phyloP scores from a whole-genome alignment of 352 stramenopile genomes.

The Phytophthora cajani region DNA sequence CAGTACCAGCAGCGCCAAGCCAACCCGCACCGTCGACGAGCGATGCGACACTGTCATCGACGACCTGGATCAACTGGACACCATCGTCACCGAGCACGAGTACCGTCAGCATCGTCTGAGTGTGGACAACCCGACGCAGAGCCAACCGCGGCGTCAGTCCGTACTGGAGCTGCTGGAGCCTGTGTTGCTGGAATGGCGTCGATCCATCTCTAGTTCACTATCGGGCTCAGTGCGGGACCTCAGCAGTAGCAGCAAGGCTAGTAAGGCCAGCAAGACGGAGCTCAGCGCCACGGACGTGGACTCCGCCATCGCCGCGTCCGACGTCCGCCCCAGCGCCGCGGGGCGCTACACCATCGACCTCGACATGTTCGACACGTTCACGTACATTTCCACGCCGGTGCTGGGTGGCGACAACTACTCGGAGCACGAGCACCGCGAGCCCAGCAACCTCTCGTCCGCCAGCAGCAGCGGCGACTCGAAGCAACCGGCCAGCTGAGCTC shows the following conservation, averaged over 20 bases:
- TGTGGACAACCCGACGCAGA: conserved; percentile 9
- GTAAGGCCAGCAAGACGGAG: conserved; percentile 28
- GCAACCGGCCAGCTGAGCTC: conserved; percentile 23
- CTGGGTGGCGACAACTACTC: conserved; percentile 39
- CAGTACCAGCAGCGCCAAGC: conserved; percentile 15
- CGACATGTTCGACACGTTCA: conserved; percentile 61
- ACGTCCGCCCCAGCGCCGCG: conserved; percentile 17
- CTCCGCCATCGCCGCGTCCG: conserved; percentile 7
- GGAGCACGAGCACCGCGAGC: conserved; percentile 32
- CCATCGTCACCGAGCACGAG: conserved; percentile 41
- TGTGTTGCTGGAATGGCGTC: conserved; percentile 35
- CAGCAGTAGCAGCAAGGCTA: conserved; percentile 35
- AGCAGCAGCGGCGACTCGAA: conserved; percentile 29
- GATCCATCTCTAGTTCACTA: conserved; percentile 31
- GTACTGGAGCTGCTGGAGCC: conserved; percentile 39
- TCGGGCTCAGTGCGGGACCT: conserved; percentile 26
- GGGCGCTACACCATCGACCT: conserved; percentile 52
- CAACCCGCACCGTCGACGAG: conserved; percentile 24
- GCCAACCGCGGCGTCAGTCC: conserved; percentile 19
- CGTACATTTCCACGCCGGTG: conserved; percentile 59
- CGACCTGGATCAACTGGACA: conserved; percentile 49
- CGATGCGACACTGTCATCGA: conserved; percentile 44
- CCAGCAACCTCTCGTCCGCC: conserved; percentile 32
- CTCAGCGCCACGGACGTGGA: conserved; percentile 21
- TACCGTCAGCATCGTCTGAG: conserved; percentile 23